phyloP scores from a whole-genome alignment of 768 basidiomycete species.

The Tulasnella sp. region DNA sequence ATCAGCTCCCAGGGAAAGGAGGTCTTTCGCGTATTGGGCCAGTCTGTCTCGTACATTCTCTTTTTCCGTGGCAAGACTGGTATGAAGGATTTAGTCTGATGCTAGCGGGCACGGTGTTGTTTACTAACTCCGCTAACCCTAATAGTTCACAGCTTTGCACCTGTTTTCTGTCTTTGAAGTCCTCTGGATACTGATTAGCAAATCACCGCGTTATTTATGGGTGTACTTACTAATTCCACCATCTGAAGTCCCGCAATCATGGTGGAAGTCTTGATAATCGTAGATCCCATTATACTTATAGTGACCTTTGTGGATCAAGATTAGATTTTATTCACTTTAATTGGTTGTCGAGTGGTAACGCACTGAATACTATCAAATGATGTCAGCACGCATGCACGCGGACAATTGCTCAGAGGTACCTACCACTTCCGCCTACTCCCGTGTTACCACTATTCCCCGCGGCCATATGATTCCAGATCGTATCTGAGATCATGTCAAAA shows the following conservation, averaged over 20 bases:
- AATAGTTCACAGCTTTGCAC: conserved; percentile 18
- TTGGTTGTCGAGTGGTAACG: too few relatives aligned
- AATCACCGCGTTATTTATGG: background rate
- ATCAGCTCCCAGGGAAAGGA: conserved; percentile 43
- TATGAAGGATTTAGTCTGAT: background rate
- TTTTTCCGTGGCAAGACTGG: conserved; percentile 45
- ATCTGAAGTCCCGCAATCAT: background rate
- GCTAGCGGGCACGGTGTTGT: background rate
- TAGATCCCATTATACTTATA: conserved; percentile 19
- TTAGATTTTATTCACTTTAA: too few relatives aligned
- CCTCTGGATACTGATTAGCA: background rate
- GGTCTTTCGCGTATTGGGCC: conserved; percentile 45
- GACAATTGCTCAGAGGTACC: too few relatives aligned
- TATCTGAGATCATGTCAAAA: conserved; percentile 15
- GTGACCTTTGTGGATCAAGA: conserved; percentile 9
- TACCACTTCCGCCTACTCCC: too few relatives aligned
- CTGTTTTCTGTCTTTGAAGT: conserved; percentile 15
- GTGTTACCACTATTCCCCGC: conserved; percentile 15
- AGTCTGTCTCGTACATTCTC: conserved; percentile 44
- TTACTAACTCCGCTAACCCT: conserved; percentile 1
- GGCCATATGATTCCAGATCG: conserved; percentile 22
- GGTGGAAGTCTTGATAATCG: conserved; percentile 14
- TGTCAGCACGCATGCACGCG: too few relatives aligned
- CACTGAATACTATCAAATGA: too few relatives aligned
- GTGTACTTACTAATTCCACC: conserved; percentile 3